Evolutionary conservation across 805 yeast species (phyloP).

Genomic region (Wickerhamiella lipophila): DNA sequence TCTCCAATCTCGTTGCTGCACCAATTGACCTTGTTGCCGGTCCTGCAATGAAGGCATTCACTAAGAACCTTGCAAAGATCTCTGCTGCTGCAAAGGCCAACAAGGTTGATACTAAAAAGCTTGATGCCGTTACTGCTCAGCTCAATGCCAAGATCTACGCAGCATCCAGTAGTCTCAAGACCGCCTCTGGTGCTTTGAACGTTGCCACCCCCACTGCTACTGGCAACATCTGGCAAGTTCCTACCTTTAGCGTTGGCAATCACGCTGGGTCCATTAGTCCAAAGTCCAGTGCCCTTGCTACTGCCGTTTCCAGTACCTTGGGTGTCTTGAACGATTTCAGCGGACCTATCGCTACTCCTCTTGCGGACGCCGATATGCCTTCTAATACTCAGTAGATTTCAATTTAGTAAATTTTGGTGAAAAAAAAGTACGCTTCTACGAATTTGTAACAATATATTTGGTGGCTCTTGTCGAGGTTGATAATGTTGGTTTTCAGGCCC

Average conservation of each 20-base stretch:
- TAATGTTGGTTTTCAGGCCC: too few species aligned
- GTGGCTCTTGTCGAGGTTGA: too few species aligned
- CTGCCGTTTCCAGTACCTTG: not conserved
- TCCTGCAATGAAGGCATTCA: conserved; percentile 20
- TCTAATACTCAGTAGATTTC: too few species aligned
- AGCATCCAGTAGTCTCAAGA: conserved; percentile 28
- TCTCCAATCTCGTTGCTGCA: conserved; percentile 23
- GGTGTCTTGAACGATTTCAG: not conserved
- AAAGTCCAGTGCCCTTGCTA: not conserved
- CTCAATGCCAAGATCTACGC: conserved; percentile 34
- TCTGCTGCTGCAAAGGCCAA: conserved; percentile 19
- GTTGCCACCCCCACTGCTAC: not conserved
- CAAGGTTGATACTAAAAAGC: conserved; percentile 12
- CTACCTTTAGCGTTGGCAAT: not conserved
- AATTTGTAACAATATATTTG: too few species aligned
- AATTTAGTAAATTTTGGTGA: too few species aligned
- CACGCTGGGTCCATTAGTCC: not conserved
- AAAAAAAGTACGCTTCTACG: too few species aligned
- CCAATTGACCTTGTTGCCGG: conserved; percentile 20
- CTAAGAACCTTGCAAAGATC: conserved; percentile 18
- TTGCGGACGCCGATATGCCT: too few species aligned
- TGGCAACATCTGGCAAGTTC: not conserved
- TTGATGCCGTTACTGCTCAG: not conserved
- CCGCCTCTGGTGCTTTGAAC: not conserved
- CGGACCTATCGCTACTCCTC: not conserved